Conservation (phyloP, 805 yeast species). For the Cyberlindnera subsufficiens region DNA sequence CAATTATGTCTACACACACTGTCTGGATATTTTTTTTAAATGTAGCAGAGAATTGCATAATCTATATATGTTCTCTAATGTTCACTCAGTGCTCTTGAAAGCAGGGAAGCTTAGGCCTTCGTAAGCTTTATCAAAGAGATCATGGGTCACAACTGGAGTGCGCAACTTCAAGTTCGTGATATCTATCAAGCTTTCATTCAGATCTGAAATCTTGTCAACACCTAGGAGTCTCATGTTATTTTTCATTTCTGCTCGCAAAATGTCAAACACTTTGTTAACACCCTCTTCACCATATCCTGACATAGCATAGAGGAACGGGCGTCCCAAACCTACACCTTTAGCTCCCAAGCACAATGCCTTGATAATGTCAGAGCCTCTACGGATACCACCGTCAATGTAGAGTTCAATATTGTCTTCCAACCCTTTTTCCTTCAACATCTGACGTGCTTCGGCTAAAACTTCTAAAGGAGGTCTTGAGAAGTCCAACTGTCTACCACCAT, state of each 20-base stretch:
- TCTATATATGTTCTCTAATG: no score
- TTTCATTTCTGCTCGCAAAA: constrained; percentile 53
- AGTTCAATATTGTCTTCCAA: constrained; percentile 51
- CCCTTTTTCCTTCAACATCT: constrained; percentile 32
- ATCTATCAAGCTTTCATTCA: constrained; percentile 13
- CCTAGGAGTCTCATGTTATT: constrained; percentile 66
- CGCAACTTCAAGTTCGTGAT: constrained; percentile 24
- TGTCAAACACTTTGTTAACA: constrained; percentile 55
- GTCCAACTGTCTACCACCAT: no score
- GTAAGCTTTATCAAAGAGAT: no score
- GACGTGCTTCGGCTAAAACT: no score
- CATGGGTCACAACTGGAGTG: no score
- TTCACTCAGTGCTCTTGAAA: no score
- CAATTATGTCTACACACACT: no score
- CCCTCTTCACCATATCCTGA: constrained; percentile 75
- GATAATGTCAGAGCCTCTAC: constrained; percentile 72
- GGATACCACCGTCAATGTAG: constrained; percentile 70
- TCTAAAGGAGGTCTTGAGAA: no score
- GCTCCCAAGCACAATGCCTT: constrained; percentile 78
- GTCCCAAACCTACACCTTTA: constrained; percentile 66
- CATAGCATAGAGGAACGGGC: constrained; percentile 74
- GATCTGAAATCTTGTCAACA: constrained; percentile 41
- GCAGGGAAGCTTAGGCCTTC: no score
- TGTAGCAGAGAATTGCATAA: no score
- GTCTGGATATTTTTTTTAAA: no score